These are phyloP conservation scores for Penicillium goetzii DNA, from an alignment of 495 filamentous ascomycete species.

Conservation along the genomic window DNA sequence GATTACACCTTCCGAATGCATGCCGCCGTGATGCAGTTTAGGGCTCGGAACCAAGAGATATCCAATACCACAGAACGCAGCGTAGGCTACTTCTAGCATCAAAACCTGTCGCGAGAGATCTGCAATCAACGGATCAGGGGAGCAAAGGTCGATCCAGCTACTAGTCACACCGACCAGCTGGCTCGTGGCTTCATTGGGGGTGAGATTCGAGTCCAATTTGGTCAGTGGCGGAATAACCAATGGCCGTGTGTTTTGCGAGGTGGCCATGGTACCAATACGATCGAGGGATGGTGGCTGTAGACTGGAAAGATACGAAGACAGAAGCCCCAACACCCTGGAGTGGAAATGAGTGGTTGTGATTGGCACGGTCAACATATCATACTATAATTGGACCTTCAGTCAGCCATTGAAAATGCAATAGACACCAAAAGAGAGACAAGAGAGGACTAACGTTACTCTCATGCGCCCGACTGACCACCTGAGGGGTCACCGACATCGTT, in stretches of 20 bases:
- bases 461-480: slow-evolving; percentile 69
- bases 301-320: slow-evolving; percentile 60
- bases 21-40: slow-evolving; percentile 50
- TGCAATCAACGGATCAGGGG: slow-evolving; percentile 76
- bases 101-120: slow-evolving; percentile 86
- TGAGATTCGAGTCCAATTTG: slow-evolving; percentile 72
- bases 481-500: slow-evolving; percentile 59
- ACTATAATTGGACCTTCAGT: slow-evolving; percentile 54
- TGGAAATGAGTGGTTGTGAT: slow-evolving; percentile 87
- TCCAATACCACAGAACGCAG: slow-evolving; percentile 86
- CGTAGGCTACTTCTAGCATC: slow-evolving; percentile 88
- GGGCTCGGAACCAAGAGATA: slow-evolving; percentile 84
- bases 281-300: slow-evolving; percentile 36
- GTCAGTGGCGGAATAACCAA: slow-evolving; percentile 71
- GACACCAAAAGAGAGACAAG: not conserved
- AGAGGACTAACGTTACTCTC: slow-evolving; percentile 54
- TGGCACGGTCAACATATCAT: slow-evolving; percentile 88
- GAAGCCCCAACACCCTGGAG: slow-evolving; percentile 66
- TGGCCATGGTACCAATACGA: slow-evolving; percentile 39
- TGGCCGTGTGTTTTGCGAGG: slow-evolving; percentile 45
- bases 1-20: slow-evolving; percentile 52
- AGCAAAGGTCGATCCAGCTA: slow-evolving; percentile 89
- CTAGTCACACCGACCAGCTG: slow-evolving; percentile 74
- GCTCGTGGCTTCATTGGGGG: slow-evolving; percentile 70
- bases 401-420: not conserved